phyloP scores from a whole-genome alignment of 169 alveolate genomes.

The Eimeria necatrix region DNA sequence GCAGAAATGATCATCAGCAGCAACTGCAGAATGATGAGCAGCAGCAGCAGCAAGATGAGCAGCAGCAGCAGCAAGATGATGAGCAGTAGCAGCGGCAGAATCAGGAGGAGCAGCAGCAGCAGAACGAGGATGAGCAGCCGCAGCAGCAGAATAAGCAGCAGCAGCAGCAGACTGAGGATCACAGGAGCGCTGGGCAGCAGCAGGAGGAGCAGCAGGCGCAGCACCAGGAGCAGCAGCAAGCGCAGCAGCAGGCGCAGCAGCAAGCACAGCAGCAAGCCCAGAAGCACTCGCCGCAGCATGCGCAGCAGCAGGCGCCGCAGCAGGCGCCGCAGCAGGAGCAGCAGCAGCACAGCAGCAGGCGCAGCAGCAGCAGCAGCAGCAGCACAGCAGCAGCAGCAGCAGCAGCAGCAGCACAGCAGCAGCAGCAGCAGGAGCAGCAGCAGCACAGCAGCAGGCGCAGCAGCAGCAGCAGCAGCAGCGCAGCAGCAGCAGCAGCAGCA shows the following conservation, averaged over 20 bases:
- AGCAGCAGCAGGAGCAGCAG: conserved; percentile 13
- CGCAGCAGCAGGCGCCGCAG: not conserved
- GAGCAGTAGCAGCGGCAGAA: no score
- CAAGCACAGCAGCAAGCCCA: not conserved
- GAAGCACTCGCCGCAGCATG: no score
- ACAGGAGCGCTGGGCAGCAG: no score
- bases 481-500: not conserved
- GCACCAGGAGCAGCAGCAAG: conserved; percentile 13
- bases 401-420: not conserved
- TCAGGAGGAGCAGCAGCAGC: no score
- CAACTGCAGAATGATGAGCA: not conserved
- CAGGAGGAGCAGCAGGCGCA: not conserved
- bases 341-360: not conserved
- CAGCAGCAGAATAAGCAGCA: no score
- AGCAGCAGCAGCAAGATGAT: no score
- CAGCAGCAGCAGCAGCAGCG: not conserved
- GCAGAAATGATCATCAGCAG: not conserved
- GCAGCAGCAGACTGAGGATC: no score
- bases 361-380: no score
- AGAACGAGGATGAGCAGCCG: no score
- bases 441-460: not conserved
- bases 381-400: no score
- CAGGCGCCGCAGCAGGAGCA: not conserved
- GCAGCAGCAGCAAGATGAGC: not conserved
- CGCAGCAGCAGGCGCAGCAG: not conserved